Evolutionary conservation across 2,329 filamentous ascomycete genomes (phyloP), one percentile per base, ranked within the genome.

Genomic region (Bipolaris gigantea): DNA sequence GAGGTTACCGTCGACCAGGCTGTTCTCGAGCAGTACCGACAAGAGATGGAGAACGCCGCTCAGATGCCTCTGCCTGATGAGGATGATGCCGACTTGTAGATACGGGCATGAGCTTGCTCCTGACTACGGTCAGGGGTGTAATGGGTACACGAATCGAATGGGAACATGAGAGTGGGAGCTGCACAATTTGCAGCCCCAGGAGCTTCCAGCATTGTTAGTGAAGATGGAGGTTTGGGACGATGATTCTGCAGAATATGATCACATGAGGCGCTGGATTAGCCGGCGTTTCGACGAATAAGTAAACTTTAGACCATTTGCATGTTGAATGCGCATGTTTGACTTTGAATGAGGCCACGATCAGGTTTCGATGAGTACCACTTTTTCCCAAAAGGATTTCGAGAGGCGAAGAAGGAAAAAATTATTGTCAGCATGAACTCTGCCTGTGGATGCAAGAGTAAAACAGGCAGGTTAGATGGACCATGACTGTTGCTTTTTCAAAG

Each of bases 21-120:
- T 51, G 87, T 95, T 63, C 84, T 97, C 72, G 83, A 85, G 68
- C 77, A 90, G 81, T 96, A 96, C 84, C 81, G 88, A 78, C 81
- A 88, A 79, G 94, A 99, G 83, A 96, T 99, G 90, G 79, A 85
- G 59, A 84, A 83, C 46, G 94, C 94, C 61, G 86, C 89, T 61
- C 69, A 83, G 62, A 86, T 89, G 86, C 92, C 94, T 72, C 90
- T 99, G 71, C 94, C 94, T 65, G 92, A 92, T 73, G 94, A 97
- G 85, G 90, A 95, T 65, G 93, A 96, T 69, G 86, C 90, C 64
- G 79, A 81, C 67, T 78, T 81, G 76, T 81, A 81, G 71, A 77
- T 72, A 70, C 39, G 57, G 58, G 62, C 58, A 63, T 57, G 48
- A 59, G 57, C 55, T 60, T 54, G 57, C 58, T 59, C 61, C 64